Conservation (phyloP, 495 filamentous ascomycete genomes). For the Penicillium crystallinum region DNA sequence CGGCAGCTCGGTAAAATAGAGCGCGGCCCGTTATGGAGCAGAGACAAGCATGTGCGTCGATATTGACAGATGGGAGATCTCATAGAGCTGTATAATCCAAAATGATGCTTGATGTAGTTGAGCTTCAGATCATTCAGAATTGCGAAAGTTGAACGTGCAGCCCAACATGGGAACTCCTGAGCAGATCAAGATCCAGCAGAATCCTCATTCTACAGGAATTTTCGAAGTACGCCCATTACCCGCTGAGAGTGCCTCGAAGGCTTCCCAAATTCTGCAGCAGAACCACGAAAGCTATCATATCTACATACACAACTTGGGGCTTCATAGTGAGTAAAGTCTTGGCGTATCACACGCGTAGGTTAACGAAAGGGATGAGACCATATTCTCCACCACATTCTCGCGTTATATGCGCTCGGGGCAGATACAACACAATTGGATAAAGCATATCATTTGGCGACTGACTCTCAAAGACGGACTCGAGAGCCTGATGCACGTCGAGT, state of each 20-base stretch:
- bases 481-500: conserved; percentile 17
- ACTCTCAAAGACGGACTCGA: conserved; percentile 23
- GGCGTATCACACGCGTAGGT: too few species aligned
- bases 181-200: too few species aligned
- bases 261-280: too few species aligned
- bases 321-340: too few species aligned
- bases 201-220: not conserved
- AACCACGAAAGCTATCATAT: not conserved
- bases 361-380: too few species aligned
- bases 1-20: not conserved
- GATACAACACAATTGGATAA: not conserved
- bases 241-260: not conserved
- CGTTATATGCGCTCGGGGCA: not conserved
- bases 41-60: not conserved
- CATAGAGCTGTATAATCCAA: not conserved
- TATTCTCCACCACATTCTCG: not conserved
- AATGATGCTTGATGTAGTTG: not conserved
- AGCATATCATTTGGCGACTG: conserved; percentile 21
- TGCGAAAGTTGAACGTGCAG: too few species aligned
- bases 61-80: not conserved
- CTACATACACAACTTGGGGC: not conserved
- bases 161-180: too few species aligned
- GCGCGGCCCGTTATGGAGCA: not conserved
- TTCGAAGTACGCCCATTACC: not conserved
- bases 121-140: too few species aligned